Evolutionary conservation across 2,329 filamentous ascomycete species (phyloP).

Genomic region (Pseudogymnoascus sp.): DNA sequence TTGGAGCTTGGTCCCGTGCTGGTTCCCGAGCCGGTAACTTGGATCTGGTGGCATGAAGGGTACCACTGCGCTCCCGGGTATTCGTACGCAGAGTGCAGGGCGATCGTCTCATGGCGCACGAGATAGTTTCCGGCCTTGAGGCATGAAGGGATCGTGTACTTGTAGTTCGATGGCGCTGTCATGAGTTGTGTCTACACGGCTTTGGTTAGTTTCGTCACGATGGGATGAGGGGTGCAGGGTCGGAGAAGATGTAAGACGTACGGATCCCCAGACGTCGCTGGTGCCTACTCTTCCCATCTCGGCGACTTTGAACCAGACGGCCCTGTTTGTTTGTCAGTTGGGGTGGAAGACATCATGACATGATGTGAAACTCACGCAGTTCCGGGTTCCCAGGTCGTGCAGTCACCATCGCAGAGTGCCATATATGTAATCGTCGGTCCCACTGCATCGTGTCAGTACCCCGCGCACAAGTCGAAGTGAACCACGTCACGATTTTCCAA

Average conservation of each 20-base stretch:
- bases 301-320: conserved; percentile 17
- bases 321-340: conserved; percentile 10
- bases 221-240: not conserved
- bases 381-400: conserved; percentile 40
- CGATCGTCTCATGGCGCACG: conserved; percentile 42
- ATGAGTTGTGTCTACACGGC: conserved; percentile 11
- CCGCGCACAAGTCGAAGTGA: conserved; percentile 27
- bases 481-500: not conserved
- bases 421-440: conserved; percentile 52
- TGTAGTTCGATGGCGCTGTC: conserved; percentile 17
- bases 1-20: conserved; percentile 22
- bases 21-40: conserved; percentile 34
- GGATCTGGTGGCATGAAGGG: conserved; percentile 33
- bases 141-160: conserved; percentile 40
- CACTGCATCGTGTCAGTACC: conserved; percentile 36
- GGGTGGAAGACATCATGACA: not conserved
- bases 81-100: conserved; percentile 39
- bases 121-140: conserved; percentile 45
- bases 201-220: not conserved
- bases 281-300: conserved; percentile 14
- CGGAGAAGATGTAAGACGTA: not conserved
- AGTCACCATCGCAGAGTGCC: conserved; percentile 46
- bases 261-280: conserved; percentile 12
- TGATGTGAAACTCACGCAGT: conserved; percentile 26
- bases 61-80: conserved; percentile 28